Evolutionary conservation across 148 eudicot genomes (phyloP), one percentile per base, ranked within the genome.

Genomic region (Suaeda aralocaspica): DNA sequence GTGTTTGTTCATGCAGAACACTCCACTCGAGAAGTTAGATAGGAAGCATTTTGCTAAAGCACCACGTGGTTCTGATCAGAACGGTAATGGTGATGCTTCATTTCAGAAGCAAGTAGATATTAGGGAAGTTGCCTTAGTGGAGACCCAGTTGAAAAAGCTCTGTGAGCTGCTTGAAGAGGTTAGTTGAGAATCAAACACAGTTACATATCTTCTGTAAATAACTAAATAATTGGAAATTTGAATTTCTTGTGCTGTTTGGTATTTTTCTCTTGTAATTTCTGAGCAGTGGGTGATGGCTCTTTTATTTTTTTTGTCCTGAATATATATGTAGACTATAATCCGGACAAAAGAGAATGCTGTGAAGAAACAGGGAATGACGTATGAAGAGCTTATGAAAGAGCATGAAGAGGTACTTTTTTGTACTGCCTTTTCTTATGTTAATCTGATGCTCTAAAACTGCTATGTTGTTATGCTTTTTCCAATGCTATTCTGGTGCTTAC

Each of bases 301-400:
- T 61, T 14, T 19, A 34, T 60, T 52, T 10, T 66, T 60, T 66
- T 19, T 26, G 41, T 49, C 53, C 16, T n/a, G n/a, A 69, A 49
- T 36, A 24, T 24, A 72, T 81, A 8, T 77, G 56, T 90, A 94
- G 99, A 94, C 81, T 64, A 91, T 94, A 58, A 69, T 76, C 59
- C 83, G 93, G 26, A 94, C 99, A 31, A 91, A 84, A 77, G 99
- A 91, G 79, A 94, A 94, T 69, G 74, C 83, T 69, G 93, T 74
- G 85, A 94, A 91, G 89, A 94, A 94, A 73, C 99, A 94, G 74
- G 97, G 96, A 73, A 77, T 91, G 86, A 87, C 92, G 2, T 82
- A 72, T 9, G 93, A 84, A 31, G 99, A 94, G 80, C 78, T 87
- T 78, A 84, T 73, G 69, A 72, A 81, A 31, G 96, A 91, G 75